A percentile compares a stretch with the other conserved stretches of the same genome.
Evolutionary conservation across 495 filamentous ascomycete species (phyloP).

Genomic region (Talaromyces stipitatus): DNA sequence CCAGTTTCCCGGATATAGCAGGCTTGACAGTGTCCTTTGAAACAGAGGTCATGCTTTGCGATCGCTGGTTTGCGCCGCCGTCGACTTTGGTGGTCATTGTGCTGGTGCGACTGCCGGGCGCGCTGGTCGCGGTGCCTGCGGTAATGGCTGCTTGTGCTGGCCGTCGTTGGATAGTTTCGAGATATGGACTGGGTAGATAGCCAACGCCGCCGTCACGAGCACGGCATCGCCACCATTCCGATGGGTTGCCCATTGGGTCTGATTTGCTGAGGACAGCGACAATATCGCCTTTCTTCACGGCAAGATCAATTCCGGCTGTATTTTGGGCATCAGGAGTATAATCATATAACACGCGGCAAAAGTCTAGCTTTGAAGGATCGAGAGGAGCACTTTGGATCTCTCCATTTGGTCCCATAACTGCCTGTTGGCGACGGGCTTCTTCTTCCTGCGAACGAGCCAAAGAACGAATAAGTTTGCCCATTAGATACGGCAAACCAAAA

Average conservation of each 20-base stretch:
- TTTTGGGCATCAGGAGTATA: slow-evolving; percentile 70
- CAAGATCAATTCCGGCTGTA: slow-evolving; percentile 71
- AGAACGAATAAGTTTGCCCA: slow-evolving; percentile 85
- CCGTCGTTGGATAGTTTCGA: slow-evolving; percentile 72
- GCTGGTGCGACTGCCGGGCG: slow-evolving; percentile 45
- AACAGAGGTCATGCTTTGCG: slow-evolving; percentile 20
- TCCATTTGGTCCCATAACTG: slow-evolving; percentile 43
- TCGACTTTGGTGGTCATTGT: slow-evolving; percentile 47
- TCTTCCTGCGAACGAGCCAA: slow-evolving; percentile 79
- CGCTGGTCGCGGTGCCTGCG: slow-evolving; percentile 27
- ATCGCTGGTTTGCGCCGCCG: slow-evolving; percentile 14
- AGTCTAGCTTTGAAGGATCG: slow-evolving; percentile 85
- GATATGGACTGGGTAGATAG: slow-evolving; percentile 82
- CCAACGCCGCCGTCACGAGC: slow-evolving; percentile 87
- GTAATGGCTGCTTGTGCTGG: slow-evolving; percentile 49
- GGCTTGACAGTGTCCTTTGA: slow-evolving; percentile 21
- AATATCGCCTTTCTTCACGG: slow-evolving; percentile 90
- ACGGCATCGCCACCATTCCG: slow-evolving; percentile 95
- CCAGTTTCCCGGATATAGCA: slow-evolving; percentile 39
- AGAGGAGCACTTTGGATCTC: slow-evolving; percentile 43
- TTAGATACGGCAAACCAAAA: slow-evolving; percentile 90
- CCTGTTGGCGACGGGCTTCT: slow-evolving; percentile 55
- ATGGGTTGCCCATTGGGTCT: slow-evolving; percentile 84
- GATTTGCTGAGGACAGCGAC: slow-evolving; percentile 90
- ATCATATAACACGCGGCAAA: slow-evolving; percentile 90